phyloP scores from a whole-genome alignment of 2,329 filamentous ascomycete species.

The Botrytis aclada region DNA sequence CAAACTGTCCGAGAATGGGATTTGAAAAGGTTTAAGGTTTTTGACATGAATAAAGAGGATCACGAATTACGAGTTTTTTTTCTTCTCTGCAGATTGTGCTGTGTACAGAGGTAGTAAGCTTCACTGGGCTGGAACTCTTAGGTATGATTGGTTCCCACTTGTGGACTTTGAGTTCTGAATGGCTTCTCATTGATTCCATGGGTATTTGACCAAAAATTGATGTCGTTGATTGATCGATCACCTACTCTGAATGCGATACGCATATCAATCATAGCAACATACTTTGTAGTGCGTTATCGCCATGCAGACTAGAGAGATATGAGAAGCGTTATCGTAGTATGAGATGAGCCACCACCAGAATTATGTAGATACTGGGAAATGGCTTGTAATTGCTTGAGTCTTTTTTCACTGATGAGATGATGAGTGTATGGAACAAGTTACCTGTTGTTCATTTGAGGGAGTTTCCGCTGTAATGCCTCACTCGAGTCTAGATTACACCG shows the following conservation, averaged over 20 bases:
- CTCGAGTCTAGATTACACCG: background rate
- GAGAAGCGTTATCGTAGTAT: background rate
- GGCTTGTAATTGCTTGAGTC: background rate
- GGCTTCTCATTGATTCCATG: background rate
- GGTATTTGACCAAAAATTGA: background rate
- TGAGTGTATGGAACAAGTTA: too few relatives aligned
- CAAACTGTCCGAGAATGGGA: background rate
- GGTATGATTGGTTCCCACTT: background rate
- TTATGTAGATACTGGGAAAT: background rate
- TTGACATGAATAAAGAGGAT: background rate
- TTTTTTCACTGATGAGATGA: background rate
- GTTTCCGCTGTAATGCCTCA: background rate
- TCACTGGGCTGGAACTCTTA: background rate
- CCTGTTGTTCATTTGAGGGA: too few relatives aligned
- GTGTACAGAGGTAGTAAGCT: background rate
- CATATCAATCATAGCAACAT: background rate
- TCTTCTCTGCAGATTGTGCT: background rate
- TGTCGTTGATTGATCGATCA: background rate
- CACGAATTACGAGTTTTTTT: background rate
- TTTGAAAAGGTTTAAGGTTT: background rate
- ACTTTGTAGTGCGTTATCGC: background rate
- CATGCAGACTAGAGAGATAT: background rate
- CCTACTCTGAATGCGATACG: background rate
- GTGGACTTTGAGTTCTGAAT: background rate
- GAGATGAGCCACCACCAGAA: background rate